phyloP scores from a whole-genome alignment of 2,329 filamentous ascomycete genomes.

The Colletotrichum costaricense region DNA sequence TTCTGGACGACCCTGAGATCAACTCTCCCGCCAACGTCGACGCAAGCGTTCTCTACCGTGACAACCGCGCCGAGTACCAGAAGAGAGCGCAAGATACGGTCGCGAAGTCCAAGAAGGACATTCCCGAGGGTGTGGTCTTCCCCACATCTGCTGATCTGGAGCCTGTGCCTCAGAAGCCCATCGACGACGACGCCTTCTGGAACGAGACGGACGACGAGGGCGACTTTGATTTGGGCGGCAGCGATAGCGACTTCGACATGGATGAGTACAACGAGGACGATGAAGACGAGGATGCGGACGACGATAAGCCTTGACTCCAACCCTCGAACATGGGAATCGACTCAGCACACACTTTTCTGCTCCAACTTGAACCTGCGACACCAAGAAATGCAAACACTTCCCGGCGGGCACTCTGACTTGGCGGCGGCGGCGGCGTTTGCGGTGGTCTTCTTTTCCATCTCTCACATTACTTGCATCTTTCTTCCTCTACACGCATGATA shows the following conservation, averaged over 20 bases:
- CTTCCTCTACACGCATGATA: slow-evolving; percentile 28
- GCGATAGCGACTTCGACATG: slow-evolving; percentile 74
- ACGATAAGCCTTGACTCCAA: slow-evolving; percentile 18
- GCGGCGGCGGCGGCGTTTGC: slow-evolving; percentile 2
- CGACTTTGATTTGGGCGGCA: slow-evolving; percentile 75
- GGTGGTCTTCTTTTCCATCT: background rate
- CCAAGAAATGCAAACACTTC: background rate
- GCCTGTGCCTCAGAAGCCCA: slow-evolving; percentile 68
- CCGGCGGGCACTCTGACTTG: background rate
- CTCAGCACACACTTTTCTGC: background rate
- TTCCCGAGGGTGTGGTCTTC: slow-evolving; percentile 84
- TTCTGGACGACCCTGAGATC: slow-evolving; percentile 94
- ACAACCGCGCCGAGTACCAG: slow-evolving; percentile 77
- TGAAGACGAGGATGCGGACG: slow-evolving; percentile 64
- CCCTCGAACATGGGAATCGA: background rate
- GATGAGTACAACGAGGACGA: slow-evolving; percentile 70
- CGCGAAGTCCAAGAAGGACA: slow-evolving; percentile 79
- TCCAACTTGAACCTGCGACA: background rate
- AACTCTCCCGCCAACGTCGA: slow-evolving; percentile 96
- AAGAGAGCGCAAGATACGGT: slow-evolving; percentile 76
- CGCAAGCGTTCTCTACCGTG: slow-evolving; percentile 86
- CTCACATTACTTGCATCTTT: background rate
- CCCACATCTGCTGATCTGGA: slow-evolving; percentile 76
- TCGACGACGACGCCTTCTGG: slow-evolving; percentile 86
- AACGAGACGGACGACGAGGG: slow-evolving; percentile 80